A percentile compares a stretch with the other conserved stretches of the same genome.
Evolutionary conservation across 2,329 filamentous ascomycete genomes (phyloP).

Genomic region (Aspergillus bombycis): DNA sequence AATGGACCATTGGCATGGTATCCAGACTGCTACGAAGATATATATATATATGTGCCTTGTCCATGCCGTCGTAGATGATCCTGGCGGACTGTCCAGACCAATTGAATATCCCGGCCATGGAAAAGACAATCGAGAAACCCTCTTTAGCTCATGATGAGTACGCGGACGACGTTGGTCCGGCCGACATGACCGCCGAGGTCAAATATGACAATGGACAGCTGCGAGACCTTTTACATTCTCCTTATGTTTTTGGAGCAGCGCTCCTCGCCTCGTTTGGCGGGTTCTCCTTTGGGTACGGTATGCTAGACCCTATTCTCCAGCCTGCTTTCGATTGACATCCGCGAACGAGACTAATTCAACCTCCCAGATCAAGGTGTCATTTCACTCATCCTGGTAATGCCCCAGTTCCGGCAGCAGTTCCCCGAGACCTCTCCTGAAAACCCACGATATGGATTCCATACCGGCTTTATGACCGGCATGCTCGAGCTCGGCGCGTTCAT

Average conservation of each 20-base stretch:
- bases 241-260: slow-evolving; percentile 48
- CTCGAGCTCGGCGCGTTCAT: slow-evolving; percentile 42
- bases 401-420: slow-evolving; percentile 49
- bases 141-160: slow-evolving; percentile 4
- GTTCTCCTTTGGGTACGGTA: slow-evolving; percentile 47
- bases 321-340: background rate
- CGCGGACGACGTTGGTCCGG: background rate
- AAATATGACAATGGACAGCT: slow-evolving; percentile 9
- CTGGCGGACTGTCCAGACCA: background rate
- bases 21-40: background rate
- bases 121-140: background rate
- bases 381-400: slow-evolving; percentile 50
- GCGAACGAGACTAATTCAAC: background rate
- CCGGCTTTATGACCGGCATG: slow-evolving; percentile 48
- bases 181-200: slow-evolving; percentile 4
- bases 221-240: slow-evolving; percentile 24
- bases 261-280: slow-evolving; percentile 48
- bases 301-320: background rate
- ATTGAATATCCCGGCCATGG: background rate
- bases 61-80: background rate
- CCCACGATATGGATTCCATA: slow-evolving; percentile 31
- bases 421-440: slow-evolving; percentile 42
- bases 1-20: background rate
- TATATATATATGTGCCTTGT: background rate
- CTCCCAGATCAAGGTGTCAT: slow-evolving; percentile 33